phyloP scores from a whole-genome alignment of 192 early-diverging fungal species.

The Allomyces arbusculus region DNA sequence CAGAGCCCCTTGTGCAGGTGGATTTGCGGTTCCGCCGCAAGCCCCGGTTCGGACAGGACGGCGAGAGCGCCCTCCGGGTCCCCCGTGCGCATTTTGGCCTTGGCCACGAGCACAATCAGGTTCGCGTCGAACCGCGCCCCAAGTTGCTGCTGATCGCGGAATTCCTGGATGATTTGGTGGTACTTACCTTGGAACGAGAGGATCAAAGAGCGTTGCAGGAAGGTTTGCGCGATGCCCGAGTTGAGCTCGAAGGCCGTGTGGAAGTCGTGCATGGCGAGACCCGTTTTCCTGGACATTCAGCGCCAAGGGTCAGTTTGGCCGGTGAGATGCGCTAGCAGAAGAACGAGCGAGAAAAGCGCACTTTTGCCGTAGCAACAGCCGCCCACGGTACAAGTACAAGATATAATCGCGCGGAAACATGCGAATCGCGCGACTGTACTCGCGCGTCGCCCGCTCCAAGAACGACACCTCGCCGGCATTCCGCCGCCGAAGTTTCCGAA shows the following conservation, averaged over 20 bases:
- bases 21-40: slow-evolving; percentile 21
- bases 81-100: slow-evolving; percentile 20
- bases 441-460: slow-evolving; percentile 18
- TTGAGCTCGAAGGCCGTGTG: slow-evolving; percentile 35
- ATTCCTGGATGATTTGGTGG: slow-evolving; percentile 27
- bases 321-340: neutral
- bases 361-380: slow-evolving; percentile 20
- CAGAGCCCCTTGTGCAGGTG: slow-evolving; percentile 32
- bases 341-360: neutral
- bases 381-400: slow-evolving; percentile 27
- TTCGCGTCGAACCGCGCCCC: slow-evolving; percentile 20
- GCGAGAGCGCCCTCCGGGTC: neutral
- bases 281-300: slow-evolving; percentile 11
- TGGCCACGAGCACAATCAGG: slow-evolving; percentile 24
- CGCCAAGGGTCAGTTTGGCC: too few species aligned
- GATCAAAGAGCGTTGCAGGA: slow-evolving; percentile 19
- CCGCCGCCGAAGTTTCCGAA: neutral
- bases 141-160: slow-evolving; percentile 14
- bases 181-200: slow-evolving; percentile 33
- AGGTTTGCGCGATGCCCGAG: slow-evolving; percentile 31
- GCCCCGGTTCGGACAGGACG: neutral
- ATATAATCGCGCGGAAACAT: slow-evolving; percentile 23
- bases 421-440: slow-evolving; percentile 28
- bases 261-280: slow-evolving; percentile 28
- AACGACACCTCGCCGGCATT: neutral